Percentiles rank a stretch among this genome's conserved stretches.
These are phyloP conservation scores for Diospyros lotus DNA, from an alignment of 148 eudicot genomes.

Conservation along the genomic window DNA sequence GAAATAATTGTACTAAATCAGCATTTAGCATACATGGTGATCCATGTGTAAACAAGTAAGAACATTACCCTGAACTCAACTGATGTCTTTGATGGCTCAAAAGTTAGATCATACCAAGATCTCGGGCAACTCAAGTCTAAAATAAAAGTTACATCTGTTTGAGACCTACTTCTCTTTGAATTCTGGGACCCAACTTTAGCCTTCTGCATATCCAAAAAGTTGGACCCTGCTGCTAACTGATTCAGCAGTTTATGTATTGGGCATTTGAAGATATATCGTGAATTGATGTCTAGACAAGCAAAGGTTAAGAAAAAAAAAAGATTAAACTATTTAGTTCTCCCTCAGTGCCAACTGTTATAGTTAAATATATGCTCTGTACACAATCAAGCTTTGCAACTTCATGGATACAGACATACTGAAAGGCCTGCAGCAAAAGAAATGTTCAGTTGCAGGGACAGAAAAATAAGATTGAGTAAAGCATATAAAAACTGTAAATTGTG, in stretches of 20 bases:
- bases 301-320: slow-evolving; percentile 33
- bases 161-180: slow-evolving; percentile 50
- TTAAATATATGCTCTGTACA: not conserved
- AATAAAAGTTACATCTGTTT: slow-evolving; percentile 46
- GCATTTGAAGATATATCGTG: slow-evolving; percentile 70
- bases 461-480: slow-evolving; percentile 14
- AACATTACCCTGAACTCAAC: slow-evolving; percentile 81
- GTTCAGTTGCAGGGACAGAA: slow-evolving; percentile 6
- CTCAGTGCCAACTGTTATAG: slow-evolving; percentile 7
- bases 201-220: slow-evolving; percentile 37
- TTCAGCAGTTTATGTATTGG: slow-evolving; percentile 79
- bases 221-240: slow-evolving; percentile 49
- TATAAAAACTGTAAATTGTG: slow-evolving; percentile 1
- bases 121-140: slow-evolving; percentile 72
- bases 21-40: not conserved
- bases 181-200: slow-evolving; percentile 21
- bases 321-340: slow-evolving; percentile 7
- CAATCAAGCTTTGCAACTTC: slow-evolving; percentile 6
- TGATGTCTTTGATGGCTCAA: slow-evolving; percentile 62
- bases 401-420: slow-evolving; percentile 94
- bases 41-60: slow-evolving; percentile 11
- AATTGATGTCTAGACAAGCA: slow-evolving; percentile 64
- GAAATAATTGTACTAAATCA: not conserved
- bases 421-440: slow-evolving; percentile 53
- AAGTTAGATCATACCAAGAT: slow-evolving; percentile 53